Evolutionary conservation across 345 rosid species (phyloP).

Genomic region (Heritiera littoralis): DNA sequence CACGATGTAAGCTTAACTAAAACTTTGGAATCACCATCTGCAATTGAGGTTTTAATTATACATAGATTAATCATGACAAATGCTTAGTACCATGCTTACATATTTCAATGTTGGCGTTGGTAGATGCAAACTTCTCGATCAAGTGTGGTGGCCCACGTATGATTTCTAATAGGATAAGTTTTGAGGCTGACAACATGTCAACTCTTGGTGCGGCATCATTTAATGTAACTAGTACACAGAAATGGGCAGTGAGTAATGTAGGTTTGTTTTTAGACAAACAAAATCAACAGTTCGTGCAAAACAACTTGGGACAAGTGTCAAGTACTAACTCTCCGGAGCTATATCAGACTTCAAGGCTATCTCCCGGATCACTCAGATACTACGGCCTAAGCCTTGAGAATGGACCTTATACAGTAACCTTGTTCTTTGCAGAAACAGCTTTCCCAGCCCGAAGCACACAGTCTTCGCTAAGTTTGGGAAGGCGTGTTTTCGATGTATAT

Average conservation of each 20-base stretch:
- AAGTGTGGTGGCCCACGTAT: conserved; percentile 38
- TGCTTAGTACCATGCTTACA: neutral
- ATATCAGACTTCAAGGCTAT: conserved; percentile 37
- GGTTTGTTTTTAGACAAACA: conserved; percentile 45
- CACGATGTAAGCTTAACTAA: neutral
- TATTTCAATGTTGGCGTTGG: neutral
- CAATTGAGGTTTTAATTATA: neutral
- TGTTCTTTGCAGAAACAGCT: conserved; percentile 52
- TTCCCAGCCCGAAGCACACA: conserved; percentile 32
- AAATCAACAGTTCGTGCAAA: conserved; percentile 30
- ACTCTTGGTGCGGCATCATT: conserved; percentile 14
- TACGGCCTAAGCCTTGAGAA: conserved; percentile 34
- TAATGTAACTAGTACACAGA: conserved; percentile 33
- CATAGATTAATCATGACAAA: neutral
- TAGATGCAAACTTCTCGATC: neutral
- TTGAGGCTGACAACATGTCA: conserved; percentile 44
- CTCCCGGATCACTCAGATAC: conserved; percentile 42
- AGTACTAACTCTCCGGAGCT: conserved; percentile 45
- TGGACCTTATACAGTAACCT: conserved; percentile 29
- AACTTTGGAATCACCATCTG: neutral
- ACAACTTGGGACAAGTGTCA: conserved; percentile 28
- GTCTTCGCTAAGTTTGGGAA: conserved; percentile 47
- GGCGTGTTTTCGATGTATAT: conserved; percentile 32
- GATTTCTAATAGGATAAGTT: conserved; percentile 32
- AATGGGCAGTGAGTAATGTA: conserved; percentile 60